Conservation (phyloP, 257 asterid genomes). For the Parsonsia alboflavescens region DNA sequence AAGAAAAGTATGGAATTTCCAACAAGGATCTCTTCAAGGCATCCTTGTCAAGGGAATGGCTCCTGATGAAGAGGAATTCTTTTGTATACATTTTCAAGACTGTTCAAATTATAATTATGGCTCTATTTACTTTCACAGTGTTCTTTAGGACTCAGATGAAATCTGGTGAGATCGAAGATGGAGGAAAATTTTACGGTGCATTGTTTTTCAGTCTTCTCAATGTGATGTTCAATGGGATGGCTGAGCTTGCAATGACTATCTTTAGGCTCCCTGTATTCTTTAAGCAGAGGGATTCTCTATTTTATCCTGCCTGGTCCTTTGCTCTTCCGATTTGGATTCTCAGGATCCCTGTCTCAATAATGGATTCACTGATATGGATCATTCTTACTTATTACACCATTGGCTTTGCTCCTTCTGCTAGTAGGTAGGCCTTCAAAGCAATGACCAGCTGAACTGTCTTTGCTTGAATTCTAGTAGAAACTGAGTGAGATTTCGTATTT, state of each 20-base stretch:
- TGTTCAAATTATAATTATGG: conserved; percentile 62
- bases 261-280: conserved; percentile 64
- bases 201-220: conserved; percentile 61
- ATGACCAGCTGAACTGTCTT: neutral
- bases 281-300: conserved; percentile 57
- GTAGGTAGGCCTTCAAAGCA: conserved; percentile 32
- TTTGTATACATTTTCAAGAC: conserved; percentile 64
- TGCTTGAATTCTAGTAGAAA: neutral
- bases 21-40: conserved; percentile 59
- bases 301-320: conserved; percentile 75
- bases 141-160: conserved; percentile 65
- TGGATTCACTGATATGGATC: conserved; percentile 66
- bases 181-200: conserved; percentile 59
- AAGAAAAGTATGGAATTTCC: conserved; percentile 54
- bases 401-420: conserved; percentile 68
- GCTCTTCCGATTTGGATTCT: conserved; percentile 69
- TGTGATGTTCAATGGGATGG: conserved; percentile 71
- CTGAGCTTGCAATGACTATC: conserved; percentile 67
- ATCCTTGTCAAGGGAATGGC: conserved; percentile 60
- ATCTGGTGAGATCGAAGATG: conserved; percentile 50
- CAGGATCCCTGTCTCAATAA: conserved; percentile 50
- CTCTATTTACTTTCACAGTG: conserved; percentile 58
- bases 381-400: conserved; percentile 63
- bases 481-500: neutral
- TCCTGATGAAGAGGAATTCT: conserved; percentile 57